Percentiles rank a stretch among this genome's conserved stretches.
phyloP scores from a whole-genome alignment of 169 alveolate genomes.

The Perkinsus chesapeaki region DNA sequence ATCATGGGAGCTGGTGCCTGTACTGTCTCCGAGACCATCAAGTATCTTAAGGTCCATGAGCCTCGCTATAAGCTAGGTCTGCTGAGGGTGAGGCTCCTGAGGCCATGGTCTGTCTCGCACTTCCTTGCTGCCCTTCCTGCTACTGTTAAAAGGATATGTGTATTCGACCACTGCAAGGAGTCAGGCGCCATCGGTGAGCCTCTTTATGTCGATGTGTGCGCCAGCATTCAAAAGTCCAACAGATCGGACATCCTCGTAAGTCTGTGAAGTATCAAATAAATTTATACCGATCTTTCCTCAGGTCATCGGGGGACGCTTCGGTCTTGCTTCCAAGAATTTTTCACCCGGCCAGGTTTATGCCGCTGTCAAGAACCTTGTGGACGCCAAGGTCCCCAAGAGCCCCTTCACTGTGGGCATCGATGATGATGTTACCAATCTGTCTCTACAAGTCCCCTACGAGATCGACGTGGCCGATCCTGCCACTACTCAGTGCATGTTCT shows the following conservation, averaged over 20 bases:
- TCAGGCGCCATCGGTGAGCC: slow-evolving; percentile 51
- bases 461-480: slow-evolving; percentile 28
- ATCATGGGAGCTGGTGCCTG: slow-evolving; percentile 52
- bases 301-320: slow-evolving; percentile 45
- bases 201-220: slow-evolving; percentile 38
- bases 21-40: slow-evolving; percentile 38
- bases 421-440: slow-evolving; percentile 44
- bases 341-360: slow-evolving; percentile 50
- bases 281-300: not conserved
- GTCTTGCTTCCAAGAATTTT: slow-evolving; percentile 48
- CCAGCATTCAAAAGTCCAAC: slow-evolving; percentile 14
- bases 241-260: not conserved
- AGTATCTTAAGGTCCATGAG: not conserved
- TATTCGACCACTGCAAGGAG: slow-evolving; percentile 43
- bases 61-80: slow-evolving; percentile 33
- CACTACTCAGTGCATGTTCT: slow-evolving; percentile 46
- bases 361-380: slow-evolving; percentile 36
- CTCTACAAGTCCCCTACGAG: slow-evolving; percentile 28
- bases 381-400: slow-evolving; percentile 28
- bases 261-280: too few species aligned
- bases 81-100: slow-evolving; percentile 42
- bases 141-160: slow-evolving; percentile 35
- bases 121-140: slow-evolving; percentile 39
- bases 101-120: slow-evolving; percentile 46
- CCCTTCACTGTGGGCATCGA: slow-evolving; percentile 50